Conservation (phyloP, 1,284 basidiomycete species). For the Phylloporus sp. region DNA sequence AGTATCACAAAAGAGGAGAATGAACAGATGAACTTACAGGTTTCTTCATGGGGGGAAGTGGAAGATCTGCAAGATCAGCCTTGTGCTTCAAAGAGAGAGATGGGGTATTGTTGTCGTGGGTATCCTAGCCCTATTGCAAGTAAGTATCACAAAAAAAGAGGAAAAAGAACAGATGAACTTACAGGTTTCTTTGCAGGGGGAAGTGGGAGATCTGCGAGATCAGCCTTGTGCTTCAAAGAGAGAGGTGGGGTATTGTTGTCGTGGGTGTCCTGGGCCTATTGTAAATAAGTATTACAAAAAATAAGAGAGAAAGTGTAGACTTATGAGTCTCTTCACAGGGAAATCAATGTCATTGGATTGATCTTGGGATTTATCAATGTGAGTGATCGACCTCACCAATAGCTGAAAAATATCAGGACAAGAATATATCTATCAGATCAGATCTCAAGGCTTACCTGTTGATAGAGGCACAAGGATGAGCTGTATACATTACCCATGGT, state of each 20-base stretch:
- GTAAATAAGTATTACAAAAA: background rate
- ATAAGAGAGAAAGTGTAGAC: background rate
- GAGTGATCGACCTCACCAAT: background rate
- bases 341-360: background rate
- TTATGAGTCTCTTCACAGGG: background rate
- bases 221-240: background rate
- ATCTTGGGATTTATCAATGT: background rate
- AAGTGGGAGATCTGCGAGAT: background rate
- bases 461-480: background rate
- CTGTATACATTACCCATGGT: background rate
- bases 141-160: background rate
- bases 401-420: background rate
- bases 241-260: background rate
- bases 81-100: background rate
- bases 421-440: background rate
- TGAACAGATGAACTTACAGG: background rate
- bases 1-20: background rate
- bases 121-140: background rate
- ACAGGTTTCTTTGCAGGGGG: background rate
- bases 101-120: background rate
- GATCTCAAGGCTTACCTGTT: background rate
- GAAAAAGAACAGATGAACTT: background rate
- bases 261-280: background rate
- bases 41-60: background rate
- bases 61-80: background rate